A percentile compares a stretch with the other conserved stretches of the same genome.
Conservation (phyloP, 2,329 filamentous ascomycete species). For the Leptographium galeiforme region DNA sequence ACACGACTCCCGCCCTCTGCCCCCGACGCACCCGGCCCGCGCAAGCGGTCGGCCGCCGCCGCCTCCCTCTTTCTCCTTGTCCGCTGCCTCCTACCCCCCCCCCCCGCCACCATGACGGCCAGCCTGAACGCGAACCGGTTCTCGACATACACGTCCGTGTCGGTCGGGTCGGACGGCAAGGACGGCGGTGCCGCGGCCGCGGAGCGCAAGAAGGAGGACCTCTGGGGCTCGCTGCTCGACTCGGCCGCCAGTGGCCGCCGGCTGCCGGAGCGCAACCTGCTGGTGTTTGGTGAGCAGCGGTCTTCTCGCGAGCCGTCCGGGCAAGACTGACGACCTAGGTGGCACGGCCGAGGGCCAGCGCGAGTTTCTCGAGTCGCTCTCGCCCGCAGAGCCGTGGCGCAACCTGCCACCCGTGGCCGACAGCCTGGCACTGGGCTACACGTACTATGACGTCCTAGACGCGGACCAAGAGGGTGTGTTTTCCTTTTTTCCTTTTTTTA, state of each 20-base stretch:
- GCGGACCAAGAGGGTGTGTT: conserved; percentile 81
- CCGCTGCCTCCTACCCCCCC: not conserved
- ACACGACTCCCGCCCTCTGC: no score
- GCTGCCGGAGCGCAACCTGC: conserved; percentile 79
- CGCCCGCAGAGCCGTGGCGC: conserved; percentile 36
- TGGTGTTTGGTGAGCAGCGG: conserved; percentile 75
- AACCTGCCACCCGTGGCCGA: conserved; percentile 70
- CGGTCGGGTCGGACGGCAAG: conserved; percentile 37
- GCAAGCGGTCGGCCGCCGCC: not conserved
- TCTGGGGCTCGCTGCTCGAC: conserved; percentile 91
- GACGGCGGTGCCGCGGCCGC: conserved; percentile 17
- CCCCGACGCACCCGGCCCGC: not conserved
- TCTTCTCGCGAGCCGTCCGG: no score
- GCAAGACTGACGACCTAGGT: conserved; percentile 31
- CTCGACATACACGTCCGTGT: conserved; percentile 45
- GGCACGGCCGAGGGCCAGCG: conserved; percentile 71
- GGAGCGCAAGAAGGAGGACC: conserved; percentile 67
- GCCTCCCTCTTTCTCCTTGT: not conserved
- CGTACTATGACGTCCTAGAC: conserved; percentile 88
- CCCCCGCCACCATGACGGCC: conserved; percentile 27
- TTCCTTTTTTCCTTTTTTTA: not conserved
- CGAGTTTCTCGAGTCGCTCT: conserved; percentile 61
- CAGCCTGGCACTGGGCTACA: conserved; percentile 84
- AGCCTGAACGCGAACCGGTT: conserved; percentile 40
- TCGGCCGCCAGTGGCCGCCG: conserved; percentile 80